Percentiles rank a stretch among this genome's conserved stretches.
phyloP scores from a whole-genome alignment of 1,139 yeast species.

The Diutina pseudorugosa region DNA sequence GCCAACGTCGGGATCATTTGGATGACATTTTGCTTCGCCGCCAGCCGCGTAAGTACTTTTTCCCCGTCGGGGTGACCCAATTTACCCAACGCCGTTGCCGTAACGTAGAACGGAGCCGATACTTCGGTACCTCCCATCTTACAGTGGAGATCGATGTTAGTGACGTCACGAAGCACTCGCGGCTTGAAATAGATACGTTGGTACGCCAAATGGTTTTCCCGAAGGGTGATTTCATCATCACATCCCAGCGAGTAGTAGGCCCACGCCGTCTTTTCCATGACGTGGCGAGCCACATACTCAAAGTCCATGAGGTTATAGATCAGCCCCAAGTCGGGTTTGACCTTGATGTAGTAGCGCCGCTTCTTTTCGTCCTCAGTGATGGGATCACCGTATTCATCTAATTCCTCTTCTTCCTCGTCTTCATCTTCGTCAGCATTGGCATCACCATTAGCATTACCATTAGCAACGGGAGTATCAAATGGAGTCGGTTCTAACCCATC shows the following conservation, averaged over 20 bases:
- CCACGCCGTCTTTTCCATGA: constrained; percentile 73
- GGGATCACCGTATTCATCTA: constrained; percentile 13
- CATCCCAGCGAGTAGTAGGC: constrained; percentile 87
- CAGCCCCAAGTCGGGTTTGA: constrained; percentile 55
- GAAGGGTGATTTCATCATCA: constrained; percentile 80
- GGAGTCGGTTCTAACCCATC: constrained; percentile 21
- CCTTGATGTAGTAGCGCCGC: constrained; percentile 10
- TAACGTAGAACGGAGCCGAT: constrained; percentile 42
- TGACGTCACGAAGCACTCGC: constrained; percentile 61
- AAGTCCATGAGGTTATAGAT: constrained; percentile 68
- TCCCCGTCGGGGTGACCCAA: constrained; percentile 50
- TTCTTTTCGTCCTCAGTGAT: constrained; percentile 23
- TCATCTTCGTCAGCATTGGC: not conserved
- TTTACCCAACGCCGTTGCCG: constrained; percentile 47
- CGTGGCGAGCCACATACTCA: constrained; percentile 71
- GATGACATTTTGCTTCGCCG: constrained; percentile 31
- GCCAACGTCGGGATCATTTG: constrained; percentile 50
- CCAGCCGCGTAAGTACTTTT: constrained; percentile 35
- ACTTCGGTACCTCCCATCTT: constrained; percentile 2
- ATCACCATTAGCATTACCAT: too few species aligned
- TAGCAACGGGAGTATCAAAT: not conserved
- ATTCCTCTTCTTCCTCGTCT: constrained; percentile 9
- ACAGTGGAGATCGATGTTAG: constrained; percentile 10
- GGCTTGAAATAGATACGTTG: constrained; percentile 85
- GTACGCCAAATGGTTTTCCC: constrained; percentile 84